A percentile compares a stretch with the other conserved stretches of the same genome.
phyloP scores from a whole-genome alignment of 2,329 filamentous ascomycete species.

The Hymenoscyphus salicellus region DNA sequence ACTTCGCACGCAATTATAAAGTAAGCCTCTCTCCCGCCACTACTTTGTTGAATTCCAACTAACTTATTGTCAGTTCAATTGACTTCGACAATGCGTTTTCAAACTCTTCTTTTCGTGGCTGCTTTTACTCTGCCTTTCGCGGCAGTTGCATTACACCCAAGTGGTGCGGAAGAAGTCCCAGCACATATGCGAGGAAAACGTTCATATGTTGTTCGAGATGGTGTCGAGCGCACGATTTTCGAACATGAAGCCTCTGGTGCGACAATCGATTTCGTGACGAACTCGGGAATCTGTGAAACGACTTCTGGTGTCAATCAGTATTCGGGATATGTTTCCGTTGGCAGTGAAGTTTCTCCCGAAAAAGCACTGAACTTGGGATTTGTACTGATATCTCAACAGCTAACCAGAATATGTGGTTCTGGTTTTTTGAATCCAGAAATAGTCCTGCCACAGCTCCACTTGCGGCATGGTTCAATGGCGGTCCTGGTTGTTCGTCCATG shows the following conservation, averaged over 20 bases:
- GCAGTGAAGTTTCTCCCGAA: conserved; percentile 25
- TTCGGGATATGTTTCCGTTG: conserved; percentile 50
- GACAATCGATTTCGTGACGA: conserved; percentile 47
- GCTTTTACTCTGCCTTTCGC: conserved; percentile 17
- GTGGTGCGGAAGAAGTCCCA: conserved; percentile 4
- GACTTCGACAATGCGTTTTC: conserved; percentile 17
- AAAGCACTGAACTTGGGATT: not conserved
- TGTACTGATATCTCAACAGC: conserved; percentile 10
- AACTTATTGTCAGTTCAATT: not conserved
- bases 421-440: conserved; percentile 60
- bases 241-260: conserved; percentile 47
- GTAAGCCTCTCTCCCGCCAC: not conserved
- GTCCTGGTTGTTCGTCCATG: conserved; percentile 52
- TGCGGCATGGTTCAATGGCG: conserved; percentile 46
- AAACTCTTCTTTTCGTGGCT: conserved; percentile 9
- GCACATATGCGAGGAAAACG: conserved; percentile 31
- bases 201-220: conserved; percentile 37
- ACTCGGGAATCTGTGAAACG: conserved; percentile 51
- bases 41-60: not conserved
- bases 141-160: conserved; percentile 18
- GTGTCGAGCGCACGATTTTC: conserved; percentile 45
- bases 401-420: conserved; percentile 31
- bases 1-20: not conserved
- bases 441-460: conserved; percentile 45
- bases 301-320: conserved; percentile 50